Conservation (phyloP, 2,329 filamentous ascomycete species). For the Xylaria polymorpha region DNA sequence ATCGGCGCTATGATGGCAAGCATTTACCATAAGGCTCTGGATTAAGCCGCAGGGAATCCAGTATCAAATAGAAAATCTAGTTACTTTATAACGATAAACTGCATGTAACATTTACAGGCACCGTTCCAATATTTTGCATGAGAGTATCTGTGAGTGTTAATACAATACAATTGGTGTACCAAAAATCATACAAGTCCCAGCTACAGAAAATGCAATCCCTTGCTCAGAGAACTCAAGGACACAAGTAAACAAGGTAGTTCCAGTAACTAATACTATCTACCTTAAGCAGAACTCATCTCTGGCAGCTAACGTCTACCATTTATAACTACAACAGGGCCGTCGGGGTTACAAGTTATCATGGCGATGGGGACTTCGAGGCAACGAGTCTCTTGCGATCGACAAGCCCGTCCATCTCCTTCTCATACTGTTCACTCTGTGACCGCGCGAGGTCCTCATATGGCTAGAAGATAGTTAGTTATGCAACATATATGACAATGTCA, state of each 20-base stretch:
- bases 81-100: not conserved
- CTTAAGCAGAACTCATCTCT: not conserved
- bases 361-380: slow-evolving; percentile 14
- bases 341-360: slow-evolving; percentile 12
- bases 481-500: slow-evolving; percentile 2
- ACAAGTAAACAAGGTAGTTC: slow-evolving; percentile 15
- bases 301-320: not conserved
- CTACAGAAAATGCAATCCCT: slow-evolving; percentile 22
- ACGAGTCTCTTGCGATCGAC: slow-evolving; percentile 35
- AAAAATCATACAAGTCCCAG: slow-evolving; percentile 21
- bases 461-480: slow-evolving; percentile 44
- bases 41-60: not conserved
- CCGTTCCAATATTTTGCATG: slow-evolving; percentile 6
- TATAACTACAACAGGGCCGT: slow-evolving; percentile 2
- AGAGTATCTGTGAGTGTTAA: not conserved
- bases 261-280: not conserved
- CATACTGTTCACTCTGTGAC: slow-evolving; percentile 49
- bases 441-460: slow-evolving; percentile 52
- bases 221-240: slow-evolving; percentile 11
- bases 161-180: slow-evolving; percentile 18
- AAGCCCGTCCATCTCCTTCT: slow-evolving; percentile 46
- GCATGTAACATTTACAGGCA: not conserved
- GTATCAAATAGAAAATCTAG: not conserved
- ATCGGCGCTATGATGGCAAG: not conserved
- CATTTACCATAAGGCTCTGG: not conserved